Evolutionary conservation across 345 rosid species (phyloP), one percentile per base, ranked within the genome.

Genomic region (Linum trigynum): DNA sequence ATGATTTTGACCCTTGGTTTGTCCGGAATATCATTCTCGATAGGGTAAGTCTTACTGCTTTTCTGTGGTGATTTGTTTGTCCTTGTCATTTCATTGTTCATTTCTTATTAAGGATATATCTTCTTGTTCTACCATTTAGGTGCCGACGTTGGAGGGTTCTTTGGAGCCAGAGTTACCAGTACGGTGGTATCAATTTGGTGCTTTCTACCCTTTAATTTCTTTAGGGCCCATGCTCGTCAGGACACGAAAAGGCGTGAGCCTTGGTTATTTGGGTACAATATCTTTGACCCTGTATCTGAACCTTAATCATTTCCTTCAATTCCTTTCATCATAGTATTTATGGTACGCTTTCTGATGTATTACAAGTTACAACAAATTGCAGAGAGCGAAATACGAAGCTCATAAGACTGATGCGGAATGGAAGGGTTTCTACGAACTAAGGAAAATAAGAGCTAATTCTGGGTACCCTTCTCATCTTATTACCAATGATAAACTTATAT

Each of bases 111-210:
- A 43, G 61, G 50, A 59, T 56, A n/a, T n/a, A 42, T 71, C 67
- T 58, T 55, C 58, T 39, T 39, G 53, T 68, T 62, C 43, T 35
- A 56, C 65, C 58, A 23, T 73, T 62, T 73, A 95, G 97, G 99
- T 74, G 99, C 99, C 60, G 99, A 95, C 77, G 81, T 95, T 69
- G 97, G 97, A 72, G 99, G 99, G 1, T 95, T 83, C 78, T 95
- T 95, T 69, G 68, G 96, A 87, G 62, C 81, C 96, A 38, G 91
- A 91, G 80, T 75, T 95, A 64, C 74, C 91, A 59, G 92, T 95
- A 69, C 95, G 97, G 63, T 95, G 99, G 99, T 95, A 91, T 76
- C 99, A 95, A 72, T 83, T 95, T 55, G 99, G 97, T 82, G 97
- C 99, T 62, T 95, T 79, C 74, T 95, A 91, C 74, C 99, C 99